Base-by-base conservation (phyloP, 306 rosid genomes). In the Prunus kanzakura region DNA sequence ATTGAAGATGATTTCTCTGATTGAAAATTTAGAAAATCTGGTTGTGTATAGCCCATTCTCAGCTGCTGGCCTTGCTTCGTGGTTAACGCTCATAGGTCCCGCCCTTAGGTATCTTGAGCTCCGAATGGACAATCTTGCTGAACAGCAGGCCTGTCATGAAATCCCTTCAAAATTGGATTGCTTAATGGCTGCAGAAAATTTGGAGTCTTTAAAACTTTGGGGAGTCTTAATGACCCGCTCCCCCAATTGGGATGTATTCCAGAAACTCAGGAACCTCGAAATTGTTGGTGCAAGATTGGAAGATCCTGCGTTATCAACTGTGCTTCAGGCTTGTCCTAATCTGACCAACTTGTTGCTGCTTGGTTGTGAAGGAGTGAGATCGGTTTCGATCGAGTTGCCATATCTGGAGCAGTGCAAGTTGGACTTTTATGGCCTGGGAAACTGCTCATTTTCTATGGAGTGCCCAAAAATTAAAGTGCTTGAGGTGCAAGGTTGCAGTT, bases 401-500 rank as follows among this genome's bases (percentile, higher is more conserved):
- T 65, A 61, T 75, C 80, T 94, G 75, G 85, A 86, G 85, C 84
- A 86, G 71, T 96, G 99, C 62, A 96, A 92, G 87, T 85, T 96
- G 60, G 98, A 96, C 66, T 96, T 96, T 70, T 89, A 92, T 55
- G 99, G 99, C 27, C 16, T 79, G 69, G 98, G 97, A 3, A 83
- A 96, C 85, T 87, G 90, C 80, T 84, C 89, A 2, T 89, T 96
- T 69, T 66, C 84, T 16, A 79, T 96, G 69, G 88, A 61, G 55
- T 87, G 90, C 75, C 93, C 98, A 0, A 89, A 80, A 71, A 83
- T 96, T 38, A 85, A 88, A 78, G 82, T 88, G 67, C 98, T 96
- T 75, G 97, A 96, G 85, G 90, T 96, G 74, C 99, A 92, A 87
- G 99, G 99, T 23, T 96, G 97, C 87, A 91, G 97, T 68, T 91